Percentiles rank a stretch among this genome's conserved stretches.
These are phyloP conservation scores for Hirschfeldia incana DNA, from an alignment of 345 rosid genomes.

Conservation along the genomic window DNA sequence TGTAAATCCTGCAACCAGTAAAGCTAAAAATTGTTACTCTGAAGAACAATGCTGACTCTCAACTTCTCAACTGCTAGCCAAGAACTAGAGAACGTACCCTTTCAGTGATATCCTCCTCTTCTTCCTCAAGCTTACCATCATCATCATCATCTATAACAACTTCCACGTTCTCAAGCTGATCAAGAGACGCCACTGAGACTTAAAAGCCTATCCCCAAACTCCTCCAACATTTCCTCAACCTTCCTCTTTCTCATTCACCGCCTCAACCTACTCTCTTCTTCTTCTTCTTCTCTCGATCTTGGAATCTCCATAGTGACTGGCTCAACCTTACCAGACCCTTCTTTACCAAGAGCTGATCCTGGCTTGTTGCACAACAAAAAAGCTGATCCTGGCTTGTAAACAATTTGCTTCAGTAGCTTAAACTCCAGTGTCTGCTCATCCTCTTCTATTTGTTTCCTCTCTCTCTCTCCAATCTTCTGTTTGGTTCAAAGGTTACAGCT, in stretches of 20 bases:
- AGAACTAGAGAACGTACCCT: slow-evolving; percentile 46
- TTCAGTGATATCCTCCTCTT: slow-evolving; percentile 52
- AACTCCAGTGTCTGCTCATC: slow-evolving; percentile 64
- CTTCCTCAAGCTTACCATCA: slow-evolving; percentile 54
- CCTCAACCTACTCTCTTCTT: slow-evolving; percentile 66
- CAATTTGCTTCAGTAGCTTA: slow-evolving; percentile 89
- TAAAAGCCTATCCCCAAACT: slow-evolving; percentile 72
- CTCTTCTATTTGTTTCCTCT: slow-evolving; percentile 71
- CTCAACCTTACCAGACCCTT: slow-evolving; percentile 66
- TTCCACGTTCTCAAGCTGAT: no score
- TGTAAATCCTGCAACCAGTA: slow-evolving; percentile 69
- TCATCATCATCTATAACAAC: no score
- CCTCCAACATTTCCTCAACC: slow-evolving; percentile 64
- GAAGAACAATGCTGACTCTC: background rate
- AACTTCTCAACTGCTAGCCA: background rate
- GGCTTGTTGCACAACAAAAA: no score
- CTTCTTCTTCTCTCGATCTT: slow-evolving; percentile 80
- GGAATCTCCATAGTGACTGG: slow-evolving; percentile 79
- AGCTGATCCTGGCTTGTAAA: slow-evolving; percentile 80
- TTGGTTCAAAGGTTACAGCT: slow-evolving; percentile 41
- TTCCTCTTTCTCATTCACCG: slow-evolving; percentile 48
- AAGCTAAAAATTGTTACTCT: background rate
- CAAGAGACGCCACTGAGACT: slow-evolving; percentile 59
- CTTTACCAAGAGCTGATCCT: slow-evolving; percentile 78
- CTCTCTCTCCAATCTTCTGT: slow-evolving; percentile 71